A percentile compares a stretch with the other conserved stretches of the same genome.
These are phyloP conservation scores for Abortiporus biennis DNA, from an alignment of 1,284 basidiomycete species.

Conservation along the genomic window DNA sequence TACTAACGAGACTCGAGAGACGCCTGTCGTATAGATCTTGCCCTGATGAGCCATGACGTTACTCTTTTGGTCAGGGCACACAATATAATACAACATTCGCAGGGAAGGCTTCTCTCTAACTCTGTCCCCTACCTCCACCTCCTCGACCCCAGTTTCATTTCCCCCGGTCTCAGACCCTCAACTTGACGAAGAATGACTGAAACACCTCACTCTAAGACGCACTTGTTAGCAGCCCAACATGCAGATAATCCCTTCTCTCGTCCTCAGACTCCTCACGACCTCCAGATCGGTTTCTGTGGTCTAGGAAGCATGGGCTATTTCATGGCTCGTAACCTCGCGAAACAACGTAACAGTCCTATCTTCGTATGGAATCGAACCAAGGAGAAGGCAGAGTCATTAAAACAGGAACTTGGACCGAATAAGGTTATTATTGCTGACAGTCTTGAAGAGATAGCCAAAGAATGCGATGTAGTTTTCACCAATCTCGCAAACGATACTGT, in stretches of 20 bases:
- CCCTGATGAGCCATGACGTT: too few relatives aligned
- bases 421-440: slow-evolving; percentile 49
- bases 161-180: too few relatives aligned
- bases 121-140: too few relatives aligned
- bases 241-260: slow-evolving; percentile 59
- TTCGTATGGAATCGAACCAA: slow-evolving; percentile 65
- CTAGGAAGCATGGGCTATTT: slow-evolving; percentile 65
- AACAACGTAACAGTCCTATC: slow-evolving; percentile 41
- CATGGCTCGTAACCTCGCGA: slow-evolving; percentile 76
- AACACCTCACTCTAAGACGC: too few relatives aligned
- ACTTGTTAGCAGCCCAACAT: too few relatives aligned
- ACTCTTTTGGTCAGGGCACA: too few relatives aligned
- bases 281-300: slow-evolving; percentile 57
- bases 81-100: too few relatives aligned
- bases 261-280: slow-evolving; percentile 39
- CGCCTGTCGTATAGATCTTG: too few relatives aligned
- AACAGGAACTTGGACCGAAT: slow-evolving; percentile 44
- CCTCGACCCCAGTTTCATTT: too few relatives aligned
- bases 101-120: too few relatives aligned
- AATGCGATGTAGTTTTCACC: slow-evolving; percentile 81
- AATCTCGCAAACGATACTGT: slow-evolving; percentile 71
- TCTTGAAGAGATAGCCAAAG: slow-evolving; percentile 48
- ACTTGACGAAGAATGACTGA: too few relatives aligned
- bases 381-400: slow-evolving; percentile 52
- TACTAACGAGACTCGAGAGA: too few relatives aligned